Evolutionary conservation across 495 filamentous ascomycete species (phyloP), one percentile per base, ranked within the genome.

Genomic region (Penicillium chermesinum): DNA sequence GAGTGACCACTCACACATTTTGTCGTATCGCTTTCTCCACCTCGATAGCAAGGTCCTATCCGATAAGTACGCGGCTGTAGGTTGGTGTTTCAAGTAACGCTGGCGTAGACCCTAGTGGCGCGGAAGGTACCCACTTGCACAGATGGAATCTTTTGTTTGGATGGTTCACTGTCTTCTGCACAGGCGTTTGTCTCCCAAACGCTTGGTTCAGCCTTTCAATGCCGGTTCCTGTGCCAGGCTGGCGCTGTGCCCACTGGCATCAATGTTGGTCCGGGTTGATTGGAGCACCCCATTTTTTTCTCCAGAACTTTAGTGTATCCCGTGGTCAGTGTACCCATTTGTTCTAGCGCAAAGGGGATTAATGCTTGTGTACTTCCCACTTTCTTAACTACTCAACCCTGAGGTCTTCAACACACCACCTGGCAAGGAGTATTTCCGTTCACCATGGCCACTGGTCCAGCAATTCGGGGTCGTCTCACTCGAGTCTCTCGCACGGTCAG

Each of bases 401-500:
- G 25, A 30, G 25, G 25, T 30, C 25, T 30, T 30, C 25, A 30
- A 10, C 25, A 10, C 25, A 30, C 25, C 25, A 30, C 25, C 25
- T 30, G 25, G 25, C 25, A 10, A 10, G 25, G 25, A 30, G 25
- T 30, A 4, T 30, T 10, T 30, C 25, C n/a, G n/a, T n/a, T n/a
- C 4, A 48, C 35, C n/a, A 65, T 65, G 62, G 36, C 38, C n/a
- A 52, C 57, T 33, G 42, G 46, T 16, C 16, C 41, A 38, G n/a
- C 27, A 17, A 34, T 65, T 20, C 47, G 54, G 15, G 49, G 30
- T 14, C 43, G 42, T 15, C 55, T 65, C 8, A 10, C 32, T 8
- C 50, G 51, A 32, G 54, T 49, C 10, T 30, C 50, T 39, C 45
- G 40, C 10, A 56, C 48, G 5, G 41, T 49, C 12, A 55, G 58